Base-by-base conservation (phyloP, 1,139 yeast species). In the Yamadazyma diospyri region DNA sequence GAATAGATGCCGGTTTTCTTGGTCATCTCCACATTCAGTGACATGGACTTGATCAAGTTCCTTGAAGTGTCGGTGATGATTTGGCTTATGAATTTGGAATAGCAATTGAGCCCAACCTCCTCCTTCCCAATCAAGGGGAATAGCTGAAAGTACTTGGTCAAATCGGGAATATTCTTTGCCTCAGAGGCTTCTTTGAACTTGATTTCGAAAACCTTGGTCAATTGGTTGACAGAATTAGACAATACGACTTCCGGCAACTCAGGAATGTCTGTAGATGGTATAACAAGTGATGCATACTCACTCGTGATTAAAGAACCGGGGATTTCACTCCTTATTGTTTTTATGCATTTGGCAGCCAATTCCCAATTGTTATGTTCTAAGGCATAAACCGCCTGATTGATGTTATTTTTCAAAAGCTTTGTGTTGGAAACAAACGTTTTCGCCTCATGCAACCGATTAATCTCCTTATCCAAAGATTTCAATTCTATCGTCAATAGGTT, bases 221-320 rank as follows among this genome's bases (percentile, higher is more conserved):
- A 64, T 27, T 77, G 69, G 1, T 61, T 61, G 4, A 77, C 71
- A 75, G 94, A 86, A 12, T 64, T 65, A 1, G 60, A 53, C 1
- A 92, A 51, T 0, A 84, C 63, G 1, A 61, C 70, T 10, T 59
- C 55, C 0, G 98, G 97, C 33, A 73, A 63, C 36, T 86, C 95
- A 0, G 97, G 96, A n/a, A 88, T 71, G 34, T 86, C 94, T 6
- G 85, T 69, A 0, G 95, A 79, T 0, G 99, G 98, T n/a, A 92
- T 92, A 48, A 85, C 86, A 29, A 72, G 78, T 32, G 80, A 73
- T 2, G 95, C 92, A 56, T 81, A 88, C 36, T 72, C 65, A n/a
- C 95, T 89, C 9, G 57, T 45, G 8, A 72, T 64, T 15, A 84
- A 53, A 2, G 64, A 67, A 0, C 55, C 43, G 0, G 94, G 86